phyloP scores from a whole-genome alignment of 805 yeast genomes.

The Yamadazyma scolyti region DNA sequence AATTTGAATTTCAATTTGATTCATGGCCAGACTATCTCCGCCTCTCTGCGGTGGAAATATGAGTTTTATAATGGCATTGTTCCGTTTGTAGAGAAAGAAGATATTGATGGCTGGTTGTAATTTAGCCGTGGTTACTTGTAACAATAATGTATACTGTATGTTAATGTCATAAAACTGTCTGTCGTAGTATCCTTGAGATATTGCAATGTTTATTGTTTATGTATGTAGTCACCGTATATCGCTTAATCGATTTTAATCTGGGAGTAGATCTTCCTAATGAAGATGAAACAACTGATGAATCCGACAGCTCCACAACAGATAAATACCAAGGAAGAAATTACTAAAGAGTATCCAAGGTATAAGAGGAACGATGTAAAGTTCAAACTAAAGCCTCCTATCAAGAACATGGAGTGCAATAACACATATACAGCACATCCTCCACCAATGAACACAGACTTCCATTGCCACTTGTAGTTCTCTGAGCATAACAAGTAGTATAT shows the following conservation, averaged over 20 bases:
- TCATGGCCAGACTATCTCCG: too few species aligned
- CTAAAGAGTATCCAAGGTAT: slow-evolving; percentile 76
- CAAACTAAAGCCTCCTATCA: slow-evolving; percentile 60
- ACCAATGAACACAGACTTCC: slow-evolving; percentile 84
- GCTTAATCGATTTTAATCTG: slow-evolving; percentile 76
- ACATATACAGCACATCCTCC: slow-evolving; percentile 88
- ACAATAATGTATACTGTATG: slow-evolving; percentile 1
- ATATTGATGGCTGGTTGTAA: slow-evolving; percentile 32
- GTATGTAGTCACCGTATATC: too few species aligned
- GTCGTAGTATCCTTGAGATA: slow-evolving; percentile 1
- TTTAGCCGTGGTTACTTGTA: neutral
- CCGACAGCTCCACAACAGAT: slow-evolving; percentile 88
- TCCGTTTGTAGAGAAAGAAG: slow-evolving; percentile 28
- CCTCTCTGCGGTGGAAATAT: slow-evolving; percentile 17
- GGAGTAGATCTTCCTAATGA: slow-evolving; percentile 75
- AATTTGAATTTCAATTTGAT: slow-evolving; percentile 20
- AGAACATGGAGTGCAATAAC: slow-evolving; percentile 74
- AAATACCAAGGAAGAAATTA: slow-evolving; percentile 69
- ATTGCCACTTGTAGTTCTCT: slow-evolving; percentile 96
- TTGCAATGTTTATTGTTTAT: too few species aligned
- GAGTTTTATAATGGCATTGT: slow-evolving; percentile 17
- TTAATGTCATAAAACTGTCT: neutral
- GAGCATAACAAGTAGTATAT: slow-evolving; percentile 81
- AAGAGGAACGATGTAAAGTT: slow-evolving; percentile 74
- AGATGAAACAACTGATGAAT: slow-evolving; percentile 66